These are phyloP conservation scores for Diaporthe citrichinensis DNA, from an alignment of 2,329 filamentous ascomycete species.

Conservation along the genomic window DNA sequence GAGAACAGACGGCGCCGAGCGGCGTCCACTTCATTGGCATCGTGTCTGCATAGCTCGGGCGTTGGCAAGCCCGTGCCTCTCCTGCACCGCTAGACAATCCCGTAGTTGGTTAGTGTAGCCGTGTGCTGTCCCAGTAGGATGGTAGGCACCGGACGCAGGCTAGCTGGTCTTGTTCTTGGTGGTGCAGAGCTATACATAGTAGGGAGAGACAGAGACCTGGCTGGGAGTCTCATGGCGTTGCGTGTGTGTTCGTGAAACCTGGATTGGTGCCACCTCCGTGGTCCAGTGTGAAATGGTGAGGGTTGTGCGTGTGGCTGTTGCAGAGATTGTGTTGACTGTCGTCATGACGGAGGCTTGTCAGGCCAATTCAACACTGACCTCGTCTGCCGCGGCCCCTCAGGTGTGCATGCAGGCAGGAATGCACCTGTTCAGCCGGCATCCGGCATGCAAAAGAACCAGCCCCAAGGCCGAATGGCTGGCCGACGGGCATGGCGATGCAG, in stretches of 20 bases:
- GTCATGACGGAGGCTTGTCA: background rate
- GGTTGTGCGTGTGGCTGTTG: slow-evolving; percentile 8
- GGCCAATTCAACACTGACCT: slow-evolving; percentile 18
- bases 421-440: slow-evolving; percentile 16
- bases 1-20: slow-evolving; percentile 30
- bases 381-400: background rate
- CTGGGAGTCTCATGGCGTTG: background rate
- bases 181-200: background rate
- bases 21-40: slow-evolving; percentile 16
- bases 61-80: slow-evolving; percentile 4
- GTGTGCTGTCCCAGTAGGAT: slow-evolving; percentile 20
- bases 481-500: background rate
- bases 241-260: slow-evolving; percentile 20
- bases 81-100: slow-evolving; percentile 1
- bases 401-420: background rate
- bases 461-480: background rate
- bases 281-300: background rate
- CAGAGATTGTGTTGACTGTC: background rate
- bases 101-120: slow-evolving; percentile 20
- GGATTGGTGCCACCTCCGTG: slow-evolving; percentile 16
- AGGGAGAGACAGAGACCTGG: background rate
- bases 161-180: background rate
- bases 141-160: slow-evolving; percentile 14
- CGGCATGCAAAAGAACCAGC: background rate
- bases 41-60: slow-evolving; percentile 23